Evolutionary conservation across 2,329 filamentous ascomycete genomes (phyloP).

Genomic region (Colletotrichum lentis): DNA sequence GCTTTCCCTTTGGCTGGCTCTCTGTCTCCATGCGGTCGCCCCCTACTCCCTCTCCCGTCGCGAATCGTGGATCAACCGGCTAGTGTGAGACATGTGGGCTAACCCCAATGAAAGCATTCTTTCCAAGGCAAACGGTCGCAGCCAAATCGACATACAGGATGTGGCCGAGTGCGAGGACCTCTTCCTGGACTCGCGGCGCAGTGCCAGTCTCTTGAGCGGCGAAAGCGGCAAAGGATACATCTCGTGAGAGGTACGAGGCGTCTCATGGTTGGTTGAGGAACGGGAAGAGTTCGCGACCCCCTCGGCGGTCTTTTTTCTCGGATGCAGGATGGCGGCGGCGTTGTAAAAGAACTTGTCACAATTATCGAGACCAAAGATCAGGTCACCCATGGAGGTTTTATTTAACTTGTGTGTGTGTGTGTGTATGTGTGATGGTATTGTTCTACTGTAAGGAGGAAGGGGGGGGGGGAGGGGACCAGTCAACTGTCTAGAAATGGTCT

Average conservation of each 20-base stretch:
- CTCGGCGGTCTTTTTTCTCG: constrained; percentile 12
- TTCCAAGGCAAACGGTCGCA: constrained; percentile 81
- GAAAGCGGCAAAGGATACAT: constrained; percentile 73
- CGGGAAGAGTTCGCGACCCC: constrained; percentile 18
- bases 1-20: constrained; percentile 29
- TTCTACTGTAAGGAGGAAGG: constrained; percentile 1
- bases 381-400: constrained; percentile 25
- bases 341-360: constrained; percentile 38
- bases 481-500: constrained; percentile 3
- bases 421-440: not conserved
- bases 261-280: constrained; percentile 31
- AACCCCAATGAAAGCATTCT: constrained; percentile 71
- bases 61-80: constrained; percentile 31
- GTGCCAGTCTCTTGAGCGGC: constrained; percentile 72
- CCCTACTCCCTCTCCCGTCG: constrained; percentile 7
- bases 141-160: constrained; percentile 79
- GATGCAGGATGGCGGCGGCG: constrained; percentile 33
- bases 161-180: constrained; percentile 83
- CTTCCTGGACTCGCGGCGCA: constrained; percentile 83
- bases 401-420: not conserved
- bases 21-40: constrained; percentile 21
- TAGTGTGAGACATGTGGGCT: constrained; percentile 46
- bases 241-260: constrained; percentile 53
- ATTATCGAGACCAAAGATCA: constrained; percentile 28
- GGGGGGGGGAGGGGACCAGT: not conserved